Evolutionary conservation across 768 basidiomycete genomes (phyloP), one percentile per base, ranked within the genome.

Genomic region (Kwoniella sp.): DNA sequence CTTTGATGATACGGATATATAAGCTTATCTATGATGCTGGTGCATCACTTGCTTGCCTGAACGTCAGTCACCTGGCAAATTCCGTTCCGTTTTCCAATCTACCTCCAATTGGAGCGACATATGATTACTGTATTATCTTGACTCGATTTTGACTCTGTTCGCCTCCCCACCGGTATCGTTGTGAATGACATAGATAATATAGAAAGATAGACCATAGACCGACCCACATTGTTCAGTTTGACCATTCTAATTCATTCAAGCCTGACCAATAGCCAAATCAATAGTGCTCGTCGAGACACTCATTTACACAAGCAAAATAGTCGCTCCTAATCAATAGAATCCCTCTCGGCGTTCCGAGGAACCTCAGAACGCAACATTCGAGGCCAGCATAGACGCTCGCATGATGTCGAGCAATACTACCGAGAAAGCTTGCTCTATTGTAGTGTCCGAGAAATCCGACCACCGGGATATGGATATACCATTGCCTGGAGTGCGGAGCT

Each of bases 61-160:
- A n/a, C n/a, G n/a, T n/a, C n/a, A n/a, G n/a, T n/a, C 20, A 45
- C 41, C 11, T 45, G 41, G 41, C 41, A 45, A 45, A 11, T 45
- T 45, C 41, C 41, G 17, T 45, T 7, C 41, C 41, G 41, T 45
- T 45, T 45, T 45, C 41, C 41, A 45, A 45, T 45, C 41, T 45
- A 45, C 41, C 20, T 3, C 41, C 41, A 45, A 45, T 45, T 17
- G n/a, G n/a, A n/a, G n/a, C n/a, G n/a, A 45, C 9, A 9, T 45
- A 4, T 45, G 41, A 45, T 17, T 45, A 7, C 13, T 37, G 34
- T 37, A 37, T 37, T n/a, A n/a, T n/a, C n/a, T n/a, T n/a, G n/a
- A n/a, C n/a, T n/a, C 34, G 34, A 34, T 34, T 34, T 34, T 34
- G n/a, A 34, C 34, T 34, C 34, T 34, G 34, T 34, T 34, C 34